Base-by-base conservation (phyloP, 2,329 filamentous ascomycete species). In the Pseudocercospora eumusae region DNA sequence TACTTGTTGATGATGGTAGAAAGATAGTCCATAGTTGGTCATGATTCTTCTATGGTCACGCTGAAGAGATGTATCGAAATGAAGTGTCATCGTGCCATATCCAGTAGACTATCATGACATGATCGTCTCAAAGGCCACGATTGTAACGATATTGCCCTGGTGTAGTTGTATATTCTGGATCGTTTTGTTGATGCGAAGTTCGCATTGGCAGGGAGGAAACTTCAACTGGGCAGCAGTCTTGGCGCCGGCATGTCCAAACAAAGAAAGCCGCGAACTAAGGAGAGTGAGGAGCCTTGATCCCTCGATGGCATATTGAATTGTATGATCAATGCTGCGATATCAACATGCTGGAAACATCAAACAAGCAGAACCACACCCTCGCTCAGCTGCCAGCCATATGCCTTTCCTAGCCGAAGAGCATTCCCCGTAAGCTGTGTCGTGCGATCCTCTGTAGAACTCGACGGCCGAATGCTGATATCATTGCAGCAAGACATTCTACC, bases 401-500 rank as follows among this genome's bases (percentile, higher is more conserved):
- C 33, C 33, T 36, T 67, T 66, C 53, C 64, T 66, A 15, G 65
- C 66, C 4, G 59, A 67, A 56, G 56, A 68, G 33, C 57, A 67
- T 31, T 40, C 60, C 18, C 62, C 71, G 13, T 62, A 8, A 21
- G 60, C 42, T 23, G 18, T 11, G 21, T 4, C 2, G 11, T 49
- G 13, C 61, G 70, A 20, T 20, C 4, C 6, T 2, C 1, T 20
- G n/a, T 8, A n/a, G 9, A 10, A n/a, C n/a, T n/a, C 8, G 2
- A 40, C 11, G 15, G 7, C 21, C 6, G 42, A 18, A 15, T 31
- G 11, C 49, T 33, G 33, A 47, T 44, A 8, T 20, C 31, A 31
- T 56, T 27, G 15, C 21, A 61, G 58, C 9, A 78, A 57, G 83
- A 85, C 66, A 64, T 84, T 6, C 62, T 84, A 6, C 83, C 82